Base-by-base conservation (phyloP, 2,329 filamentous ascomycete genomes). In the Epichloe amarillans region DNA sequence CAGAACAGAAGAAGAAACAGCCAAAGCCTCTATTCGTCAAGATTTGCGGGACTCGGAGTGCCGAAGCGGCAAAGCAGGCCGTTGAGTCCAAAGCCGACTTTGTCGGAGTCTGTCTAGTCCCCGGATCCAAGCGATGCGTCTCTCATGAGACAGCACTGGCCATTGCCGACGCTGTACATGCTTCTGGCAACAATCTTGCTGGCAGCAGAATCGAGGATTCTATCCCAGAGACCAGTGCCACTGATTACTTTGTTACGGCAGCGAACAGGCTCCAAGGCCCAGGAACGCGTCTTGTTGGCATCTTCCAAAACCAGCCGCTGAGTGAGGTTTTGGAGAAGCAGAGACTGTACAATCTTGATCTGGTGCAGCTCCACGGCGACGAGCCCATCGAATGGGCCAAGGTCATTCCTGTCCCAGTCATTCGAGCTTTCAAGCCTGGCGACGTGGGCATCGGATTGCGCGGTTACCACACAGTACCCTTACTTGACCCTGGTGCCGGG, bases 331-430 rank as follows among this genome's bases (percentile, higher is more conserved):
- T 97, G 47, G 77, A 83, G 55, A 81, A 91, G 64, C 86, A 94
- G 59, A 79, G 79, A 56, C 73, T 82, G 12, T 82, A 95, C 56
- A 74, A 77, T 44, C 78, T 98, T 42, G 93, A 98, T 63, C 71
- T 95, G 49, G 87, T 98, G 6, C 93, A 98, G 64, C 77, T 98
- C 2, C 93, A 98, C 62, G 94, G 93, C 8, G 77, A 84, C 45
- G 94, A 98, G 64, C 91, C 93, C 2, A 61, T 96, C 4, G 93
- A 98, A 64, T 98, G 91, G 90, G 84, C 90, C 1, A 78, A 71
- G 44, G 69, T 86, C n/a, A 88, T 98, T 46, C 90, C 93, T 1
- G 89, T 96, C 0, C 93, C 93, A 0, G 90, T 98, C 5, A 82
- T 98, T 56, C 83, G 82, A 57, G 86, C 84, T 47, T 98, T 97